Conservation (phyloP, 2,329 filamentous ascomycete species). For the Neofusicoccum laricinum region DNA sequence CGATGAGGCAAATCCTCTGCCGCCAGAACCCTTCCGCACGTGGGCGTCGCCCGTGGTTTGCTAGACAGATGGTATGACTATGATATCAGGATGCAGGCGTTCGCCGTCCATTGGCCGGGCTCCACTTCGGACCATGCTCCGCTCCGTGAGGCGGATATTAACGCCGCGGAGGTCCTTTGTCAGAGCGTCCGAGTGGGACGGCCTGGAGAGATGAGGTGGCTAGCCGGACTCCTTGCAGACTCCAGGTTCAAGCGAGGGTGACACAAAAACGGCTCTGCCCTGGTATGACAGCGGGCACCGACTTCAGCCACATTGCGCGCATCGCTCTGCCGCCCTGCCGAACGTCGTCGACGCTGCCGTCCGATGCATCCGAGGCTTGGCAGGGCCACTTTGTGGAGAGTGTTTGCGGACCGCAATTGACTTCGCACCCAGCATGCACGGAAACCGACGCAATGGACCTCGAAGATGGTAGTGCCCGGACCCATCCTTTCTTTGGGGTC, state of each 20-base stretch:
- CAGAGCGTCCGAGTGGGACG: background rate
- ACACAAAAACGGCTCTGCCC: constrained; percentile 5
- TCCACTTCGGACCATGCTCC: background rate
- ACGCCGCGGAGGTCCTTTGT: background rate
- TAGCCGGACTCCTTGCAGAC: constrained; percentile 7
- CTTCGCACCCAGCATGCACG: background rate
- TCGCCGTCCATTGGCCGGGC: background rate
- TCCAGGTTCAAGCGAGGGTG: background rate
- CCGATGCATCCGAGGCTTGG: constrained; percentile 4
- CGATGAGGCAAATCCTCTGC: background rate
- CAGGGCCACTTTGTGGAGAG: constrained; percentile 1
- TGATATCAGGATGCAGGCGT: constrained; percentile 8
- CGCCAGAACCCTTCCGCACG: background rate
- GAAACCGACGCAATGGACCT: background rate
- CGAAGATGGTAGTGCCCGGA: background rate
- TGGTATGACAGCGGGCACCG: background rate
- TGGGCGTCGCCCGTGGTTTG: background rate
- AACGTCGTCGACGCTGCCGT: background rate
- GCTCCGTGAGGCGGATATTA: background rate
- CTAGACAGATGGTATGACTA: background rate
- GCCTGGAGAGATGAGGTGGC: background rate
- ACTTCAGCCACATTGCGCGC: constrained; percentile 1
- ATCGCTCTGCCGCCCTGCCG: constrained; percentile 4
- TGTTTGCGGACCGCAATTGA: background rate
- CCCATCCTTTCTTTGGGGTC: background rate